Conservation (phyloP, 2,329 filamentous ascomycete species). For the Paracoccidioides lutzii region DNA sequence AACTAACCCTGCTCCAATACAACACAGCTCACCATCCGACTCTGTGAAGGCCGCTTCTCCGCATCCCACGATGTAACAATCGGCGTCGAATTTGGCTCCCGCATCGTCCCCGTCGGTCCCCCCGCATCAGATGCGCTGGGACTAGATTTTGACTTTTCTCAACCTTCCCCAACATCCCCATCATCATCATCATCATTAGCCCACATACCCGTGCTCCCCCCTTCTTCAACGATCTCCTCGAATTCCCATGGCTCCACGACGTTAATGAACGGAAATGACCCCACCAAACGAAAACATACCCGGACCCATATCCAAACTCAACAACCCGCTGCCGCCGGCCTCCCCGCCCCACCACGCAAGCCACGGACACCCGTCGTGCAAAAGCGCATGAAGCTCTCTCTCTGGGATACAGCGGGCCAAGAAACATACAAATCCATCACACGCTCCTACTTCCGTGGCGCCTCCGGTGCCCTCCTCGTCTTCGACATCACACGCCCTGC, state of each 20-base stretch:
- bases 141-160: constrained; percentile 33
- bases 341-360: constrained; percentile 26
- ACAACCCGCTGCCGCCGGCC: constrained; percentile 16
- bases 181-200: background rate
- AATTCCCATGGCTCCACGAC: constrained; percentile 1
- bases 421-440: constrained; percentile 97
- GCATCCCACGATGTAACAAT: constrained; percentile 94
- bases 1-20: background rate
- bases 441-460: constrained; percentile 81
- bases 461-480: constrained; percentile 66
- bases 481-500: constrained; percentile 82
- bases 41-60: constrained; percentile 92
- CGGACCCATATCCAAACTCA: background rate
- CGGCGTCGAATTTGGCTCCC: constrained; percentile 87
- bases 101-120: constrained; percentile 81
- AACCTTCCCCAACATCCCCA: background rate
- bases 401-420: constrained; percentile 95
- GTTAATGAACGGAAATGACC: constrained; percentile 2
- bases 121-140: constrained; percentile 52
- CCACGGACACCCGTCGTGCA: constrained; percentile 26
- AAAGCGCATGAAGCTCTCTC: constrained; percentile 80
- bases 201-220: constrained; percentile 3
- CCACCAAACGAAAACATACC: constrained; percentile 1
- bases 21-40: constrained; percentile 69
- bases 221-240: constrained; percentile 1